A percentile compares a stretch with the other conserved stretches of the same genome.
Conservation (phyloP, 176 grass and related monocot species). For the Musa acuminata region DNA sequence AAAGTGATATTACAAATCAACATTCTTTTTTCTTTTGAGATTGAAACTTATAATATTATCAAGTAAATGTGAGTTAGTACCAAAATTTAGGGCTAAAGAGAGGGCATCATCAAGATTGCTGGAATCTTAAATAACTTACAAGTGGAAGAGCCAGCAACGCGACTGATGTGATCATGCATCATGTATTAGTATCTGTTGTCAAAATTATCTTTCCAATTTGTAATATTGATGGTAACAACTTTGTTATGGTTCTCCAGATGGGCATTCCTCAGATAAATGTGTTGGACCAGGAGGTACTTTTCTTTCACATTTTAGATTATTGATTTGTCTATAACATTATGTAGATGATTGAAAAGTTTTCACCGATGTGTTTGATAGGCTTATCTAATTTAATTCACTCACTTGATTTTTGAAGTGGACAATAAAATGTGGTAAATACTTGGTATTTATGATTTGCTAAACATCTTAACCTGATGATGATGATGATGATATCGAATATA, state of each 20-base stretch:
- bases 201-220: constrained; percentile 10
- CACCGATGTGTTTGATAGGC: too few relatives aligned
- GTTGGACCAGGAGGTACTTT: constrained; percentile 68
- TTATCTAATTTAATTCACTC: too few relatives aligned
- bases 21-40: too few relatives aligned
- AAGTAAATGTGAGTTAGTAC: constrained; percentile 38
- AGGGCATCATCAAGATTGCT: constrained; percentile 56
- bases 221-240: constrained; percentile 11
- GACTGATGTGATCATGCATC: constrained; percentile 48
- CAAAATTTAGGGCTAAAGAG: constrained; percentile 69
- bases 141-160: constrained; percentile 77
- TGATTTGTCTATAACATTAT: not conserved
- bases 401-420: too few relatives aligned
- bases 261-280: constrained; percentile 73
- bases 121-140: constrained; percentile 77
- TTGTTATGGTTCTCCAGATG: constrained; percentile 39
- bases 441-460: too few relatives aligned
- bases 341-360: not conserved
- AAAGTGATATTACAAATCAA: too few relatives aligned
- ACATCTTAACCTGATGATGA: too few relatives aligned
- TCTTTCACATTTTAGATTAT: not conserved
- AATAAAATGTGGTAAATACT: too few relatives aligned
- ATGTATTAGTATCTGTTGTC: constrained; percentile 15
- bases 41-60: too few relatives aligned
- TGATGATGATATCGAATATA: too few relatives aligned